Evolutionary conservation across 2,329 filamentous ascomycete species (phyloP), one percentile per base, ranked within the genome.

Genomic region (Drechslerella dactyloides): DNA sequence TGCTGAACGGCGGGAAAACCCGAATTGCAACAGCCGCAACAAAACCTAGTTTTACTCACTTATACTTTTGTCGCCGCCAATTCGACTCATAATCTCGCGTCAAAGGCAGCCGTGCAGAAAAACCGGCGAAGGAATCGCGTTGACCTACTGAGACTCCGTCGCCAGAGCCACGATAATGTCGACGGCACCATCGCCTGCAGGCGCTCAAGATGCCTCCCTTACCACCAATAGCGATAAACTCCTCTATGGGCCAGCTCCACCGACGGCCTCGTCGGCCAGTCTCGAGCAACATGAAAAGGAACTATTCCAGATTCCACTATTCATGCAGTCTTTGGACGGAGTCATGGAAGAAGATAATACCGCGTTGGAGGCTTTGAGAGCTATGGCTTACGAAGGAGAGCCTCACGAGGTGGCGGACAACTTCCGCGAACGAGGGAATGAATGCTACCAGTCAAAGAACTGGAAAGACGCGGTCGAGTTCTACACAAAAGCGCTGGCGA

Each of bases 281-380:
- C 5, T 27, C 19, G 19, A 51, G 17, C 8, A n/a, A 5, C 10
- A 17, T 19, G 37, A 46, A 24, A 57, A 63, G 7, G 46, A 59
- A 17, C 19, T 70, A 15, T 60, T 55, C 17, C 23, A 87, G 74
- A 84, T 85, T 53, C 94, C 94, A 5, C 85, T 99, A 40, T 99
- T 99, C 83, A 99, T 99, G 94, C 97, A 92, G 30, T 88, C 90
- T 75, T 84, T 97, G 35, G 90, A 90, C 76, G 90, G 96, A 74
- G 96, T 96, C 78, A 83, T 89, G 73, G 87, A 90, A 75, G 74
- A 74, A 17, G 51, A 57, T 2, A 76, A 75, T 27, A 24, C 68
- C 17, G 74, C 75, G 17, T 83, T 96, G 0, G 92, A 96, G 76
- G 96, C 94, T 0, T 84, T 99, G 70, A 89, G 90, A 78, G 93